phyloP scores from a whole-genome alignment of 2,329 filamentous ascomycete genomes.

The Biscogniauxia marginata region DNA sequence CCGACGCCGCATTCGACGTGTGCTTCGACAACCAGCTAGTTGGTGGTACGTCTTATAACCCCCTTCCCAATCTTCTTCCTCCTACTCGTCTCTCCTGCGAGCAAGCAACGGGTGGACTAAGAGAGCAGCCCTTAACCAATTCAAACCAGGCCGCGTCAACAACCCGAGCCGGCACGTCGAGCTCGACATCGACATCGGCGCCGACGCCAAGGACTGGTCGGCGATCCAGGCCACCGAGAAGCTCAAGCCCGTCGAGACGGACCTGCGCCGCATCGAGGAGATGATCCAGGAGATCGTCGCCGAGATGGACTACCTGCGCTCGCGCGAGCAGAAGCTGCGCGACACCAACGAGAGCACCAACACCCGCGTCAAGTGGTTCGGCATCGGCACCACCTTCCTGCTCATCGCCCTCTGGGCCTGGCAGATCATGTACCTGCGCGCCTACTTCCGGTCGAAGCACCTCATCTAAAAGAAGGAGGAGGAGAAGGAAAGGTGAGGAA shows the following conservation, averaged over 20 bases:
- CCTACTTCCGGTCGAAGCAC: constrained; percentile 78
- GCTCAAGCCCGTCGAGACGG: constrained; percentile 94
- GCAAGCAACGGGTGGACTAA: constrained; percentile 15
- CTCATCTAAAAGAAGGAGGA: constrained; percentile 26
- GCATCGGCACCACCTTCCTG: constrained; percentile 88
- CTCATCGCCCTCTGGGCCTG: constrained; percentile 85
- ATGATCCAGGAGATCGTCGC: constrained; percentile 81
- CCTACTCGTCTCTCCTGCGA: neutral
- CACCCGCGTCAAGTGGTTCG: constrained; percentile 98
- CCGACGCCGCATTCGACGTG: constrained; percentile 90
- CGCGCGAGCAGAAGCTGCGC: constrained; percentile 88
- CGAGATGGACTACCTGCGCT: constrained; percentile 95
- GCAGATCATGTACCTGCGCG: constrained; percentile 97
- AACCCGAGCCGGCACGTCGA: constrained; percentile 71
- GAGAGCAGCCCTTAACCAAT: constrained; percentile 22
- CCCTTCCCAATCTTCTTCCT: neutral
- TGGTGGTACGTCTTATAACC: constrained; percentile 54
- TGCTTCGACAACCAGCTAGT: constrained; percentile 88
- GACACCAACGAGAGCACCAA: constrained; percentile 99
- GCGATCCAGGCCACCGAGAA: constrained; percentile 96
- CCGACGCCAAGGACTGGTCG: constrained; percentile 97
- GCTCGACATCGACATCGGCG: constrained; percentile 93
- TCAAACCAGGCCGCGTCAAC: constrained; percentile 34
- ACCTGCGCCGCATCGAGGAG: constrained; percentile 90
- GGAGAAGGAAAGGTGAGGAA: neutral